These are phyloP conservation scores for Trichoderma atroviride DNA, from an alignment of 2,329 filamentous ascomycete species.

Conservation along the genomic window DNA sequence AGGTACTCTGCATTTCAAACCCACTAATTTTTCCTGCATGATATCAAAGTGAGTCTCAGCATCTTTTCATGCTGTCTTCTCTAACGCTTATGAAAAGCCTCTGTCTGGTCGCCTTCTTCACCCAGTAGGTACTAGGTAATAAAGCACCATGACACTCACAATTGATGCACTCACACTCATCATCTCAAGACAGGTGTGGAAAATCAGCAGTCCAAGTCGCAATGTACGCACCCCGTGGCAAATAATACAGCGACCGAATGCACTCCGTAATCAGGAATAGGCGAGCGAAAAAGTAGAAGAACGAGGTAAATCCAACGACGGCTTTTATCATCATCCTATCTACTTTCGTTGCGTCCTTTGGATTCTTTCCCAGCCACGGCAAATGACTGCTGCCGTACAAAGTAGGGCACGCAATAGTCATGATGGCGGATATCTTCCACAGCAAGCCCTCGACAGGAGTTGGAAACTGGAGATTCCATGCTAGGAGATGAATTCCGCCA, in stretches of 20 bases:
- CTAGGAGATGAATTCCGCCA: background rate
- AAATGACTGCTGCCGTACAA: background rate
- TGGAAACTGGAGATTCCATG: background rate
- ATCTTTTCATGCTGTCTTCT: no score
- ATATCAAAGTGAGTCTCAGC: no score
- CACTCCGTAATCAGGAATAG: slow-evolving; percentile 8
- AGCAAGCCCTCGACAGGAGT: background rate
- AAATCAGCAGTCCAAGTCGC: background rate
- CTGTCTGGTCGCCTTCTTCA: no score
- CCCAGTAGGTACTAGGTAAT: no score
- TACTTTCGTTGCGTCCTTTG: background rate
- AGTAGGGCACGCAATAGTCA: background rate
- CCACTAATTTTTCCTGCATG: no score
- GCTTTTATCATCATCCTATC: background rate
- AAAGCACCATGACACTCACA: no score
- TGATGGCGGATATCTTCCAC: background rate
- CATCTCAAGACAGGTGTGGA: background rate
- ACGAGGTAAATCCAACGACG: background rate
- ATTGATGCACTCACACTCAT: background rate
- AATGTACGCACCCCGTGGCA: background rate
- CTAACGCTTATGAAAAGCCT: no score
- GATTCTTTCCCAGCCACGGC: background rate
- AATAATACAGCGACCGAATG: background rate
- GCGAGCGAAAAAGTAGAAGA: slow-evolving; percentile 2
- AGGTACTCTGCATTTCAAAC: no score